Evolutionary conservation across 2,329 filamentous ascomycete genomes (phyloP), one percentile per base, ranked within the genome.

Genomic region (Aspergillus fumigatiaffinis): DNA sequence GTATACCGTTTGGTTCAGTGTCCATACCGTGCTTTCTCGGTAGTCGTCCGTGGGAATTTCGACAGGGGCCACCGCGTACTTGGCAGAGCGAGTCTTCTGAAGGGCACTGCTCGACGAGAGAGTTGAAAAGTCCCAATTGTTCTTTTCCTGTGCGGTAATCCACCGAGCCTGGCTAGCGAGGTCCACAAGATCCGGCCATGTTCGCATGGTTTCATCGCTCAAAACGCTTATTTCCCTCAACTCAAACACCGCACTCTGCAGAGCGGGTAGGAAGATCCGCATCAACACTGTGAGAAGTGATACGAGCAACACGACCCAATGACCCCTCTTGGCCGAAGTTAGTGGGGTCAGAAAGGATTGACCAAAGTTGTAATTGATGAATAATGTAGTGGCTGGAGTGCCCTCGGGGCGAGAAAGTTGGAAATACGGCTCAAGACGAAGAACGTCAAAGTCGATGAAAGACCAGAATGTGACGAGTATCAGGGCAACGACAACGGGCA

Each of bases 401-500:
- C 72, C 72, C 10, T 67, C 62, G 7, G 70, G 68, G 14, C 63
- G 61, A 4, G 72, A 71, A 32, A 74, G 55, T 52, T 74, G 79
- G 50, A 80, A 81, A 58, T 76, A 81, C 2, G 79, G 78, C 50
- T 81, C 79, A 20, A 81, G 64, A 5, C 79, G 77, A 52, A 80
- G 76, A 21, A 80, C 77, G 58, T 81, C 79, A 53, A 77, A 81
- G 55, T 81, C 79, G 12, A 77, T 72, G 55, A 80, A 76, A 50
- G 79, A 76, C 79, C 79, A 81, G 1, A 79, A 62, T 21, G 78
- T 76, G 44, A 78, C 74, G 29, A 80, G 78, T 6, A 75, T 68
- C 20, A 81, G 72, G 12, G 79, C 74, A 17, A 76, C 59, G 35
- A 81, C 73, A 35, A 79, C 76, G 66, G 56, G 77, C 60, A 69